Conservation (phyloP, 73 alveolate species). For the Paramecium biaurelia region DNA sequence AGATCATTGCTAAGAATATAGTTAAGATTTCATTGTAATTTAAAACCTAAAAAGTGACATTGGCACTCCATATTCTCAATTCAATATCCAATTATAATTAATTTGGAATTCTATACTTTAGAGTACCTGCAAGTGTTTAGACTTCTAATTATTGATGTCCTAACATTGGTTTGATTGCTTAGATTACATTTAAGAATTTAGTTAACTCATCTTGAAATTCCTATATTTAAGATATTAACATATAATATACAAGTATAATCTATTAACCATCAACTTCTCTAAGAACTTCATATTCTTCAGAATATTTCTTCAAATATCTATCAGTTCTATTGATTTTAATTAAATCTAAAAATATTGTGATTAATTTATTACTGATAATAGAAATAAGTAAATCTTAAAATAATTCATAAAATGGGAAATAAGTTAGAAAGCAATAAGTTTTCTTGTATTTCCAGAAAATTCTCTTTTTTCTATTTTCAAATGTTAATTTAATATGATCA, state of each 20-base stretch:
- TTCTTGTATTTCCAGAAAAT: conserved; percentile 57
- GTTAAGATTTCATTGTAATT: background rate
- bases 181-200: background rate
- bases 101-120: conserved; percentile 22
- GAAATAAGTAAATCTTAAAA: conserved; percentile 46
- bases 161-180: background rate
- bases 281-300: conserved; percentile 24
- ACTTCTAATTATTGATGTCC: conserved; percentile 26
- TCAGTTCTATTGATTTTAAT: conserved; percentile 56
- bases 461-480: conserved; percentile 47
- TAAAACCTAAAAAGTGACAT: conserved; percentile 9
- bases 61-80: conserved; percentile 57
- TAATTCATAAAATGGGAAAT: conserved; percentile 56
- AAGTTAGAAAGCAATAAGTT: conserved; percentile 53
- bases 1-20: conserved; percentile 29
- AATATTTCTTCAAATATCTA: background rate
- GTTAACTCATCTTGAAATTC: conserved; percentile 6
- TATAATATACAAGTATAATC: background rate
- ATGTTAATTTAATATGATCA: background rate
- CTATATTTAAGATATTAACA: background rate
- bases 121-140: conserved; percentile 5
- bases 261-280: conserved; percentile 56
- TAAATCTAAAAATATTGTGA: conserved; percentile 13
- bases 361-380: background rate
- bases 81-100: background rate